These are phyloP conservation scores for Diplodia mutila DNA, from an alignment of 2,329 filamentous ascomycete species.

Conservation along the genomic window DNA sequence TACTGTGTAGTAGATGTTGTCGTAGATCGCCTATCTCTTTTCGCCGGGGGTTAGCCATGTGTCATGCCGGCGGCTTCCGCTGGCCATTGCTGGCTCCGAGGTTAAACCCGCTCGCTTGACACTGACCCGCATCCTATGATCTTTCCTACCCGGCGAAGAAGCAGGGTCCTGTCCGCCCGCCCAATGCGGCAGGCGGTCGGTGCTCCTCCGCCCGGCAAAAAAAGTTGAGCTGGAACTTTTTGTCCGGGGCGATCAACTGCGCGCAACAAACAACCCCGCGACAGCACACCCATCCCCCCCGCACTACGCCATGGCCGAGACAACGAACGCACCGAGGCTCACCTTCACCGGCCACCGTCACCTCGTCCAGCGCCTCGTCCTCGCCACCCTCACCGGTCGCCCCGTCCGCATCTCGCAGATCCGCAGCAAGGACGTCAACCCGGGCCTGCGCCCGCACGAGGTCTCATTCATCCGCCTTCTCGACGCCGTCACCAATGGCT, in stretches of 20 bases:
- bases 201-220: conserved; percentile 3
- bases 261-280: neutral
- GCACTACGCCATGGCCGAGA: conserved; percentile 22
- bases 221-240: conserved; percentile 16
- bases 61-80: neutral
- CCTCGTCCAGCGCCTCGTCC: conserved; percentile 80
- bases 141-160: conserved; percentile 9
- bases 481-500: conserved; percentile 93
- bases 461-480: conserved; percentile 94
- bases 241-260: neutral
- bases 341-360: conserved; percentile 84
- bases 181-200: conserved; percentile 9
- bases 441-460: conserved; percentile 89
- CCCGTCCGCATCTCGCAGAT: conserved; percentile 93
- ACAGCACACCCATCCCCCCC: neutral
- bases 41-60: neutral
- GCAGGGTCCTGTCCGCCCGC: neutral
- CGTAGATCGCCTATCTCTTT: conserved; percentile 1
- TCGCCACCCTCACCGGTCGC: conserved; percentile 88
- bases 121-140: neutral
- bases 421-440: conserved; percentile 79
- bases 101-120: no score
- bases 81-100: neutral
- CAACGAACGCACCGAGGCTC: conserved; percentile 52
- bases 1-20: neutral